phyloP scores from a whole-genome alignment of 345 rosid species.

The Lagerstroemia speciosa region DNA sequence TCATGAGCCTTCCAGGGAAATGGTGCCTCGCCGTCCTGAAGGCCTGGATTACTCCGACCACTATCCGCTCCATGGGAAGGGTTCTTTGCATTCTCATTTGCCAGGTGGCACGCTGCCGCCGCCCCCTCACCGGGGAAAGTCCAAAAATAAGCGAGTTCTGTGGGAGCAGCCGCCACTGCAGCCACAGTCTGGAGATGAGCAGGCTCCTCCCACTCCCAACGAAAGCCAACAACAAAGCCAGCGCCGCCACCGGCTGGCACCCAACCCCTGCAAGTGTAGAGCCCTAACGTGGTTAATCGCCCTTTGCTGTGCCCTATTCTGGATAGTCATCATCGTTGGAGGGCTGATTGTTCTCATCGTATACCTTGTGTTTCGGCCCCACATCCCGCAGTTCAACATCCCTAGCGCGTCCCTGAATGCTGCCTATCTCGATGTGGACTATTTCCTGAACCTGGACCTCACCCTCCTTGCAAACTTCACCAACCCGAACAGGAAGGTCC shows the following conservation, averaged over 20 bases:
- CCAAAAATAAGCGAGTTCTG: neutral
- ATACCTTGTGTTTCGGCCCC: conserved; percentile 73
- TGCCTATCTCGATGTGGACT: conserved; percentile 64
- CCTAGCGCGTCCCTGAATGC: conserved; percentile 59
- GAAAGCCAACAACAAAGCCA: no score
- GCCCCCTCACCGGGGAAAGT: neutral
- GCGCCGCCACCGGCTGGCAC: conserved; percentile 16
- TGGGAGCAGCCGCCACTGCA: conserved; percentile 4
- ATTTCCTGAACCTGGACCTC: conserved; percentile 60
- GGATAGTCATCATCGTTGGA: conserved; percentile 41
- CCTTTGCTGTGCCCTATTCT: conserved; percentile 51
- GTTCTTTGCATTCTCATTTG: neutral
- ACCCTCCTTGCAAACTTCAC: conserved; percentile 69
- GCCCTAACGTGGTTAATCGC: conserved; percentile 36
- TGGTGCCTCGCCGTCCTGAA: neutral
- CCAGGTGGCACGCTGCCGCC: neutral
- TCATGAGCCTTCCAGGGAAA: neutral
- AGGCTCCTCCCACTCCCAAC: no score
- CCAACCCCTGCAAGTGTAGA: conserved; percentile 23
- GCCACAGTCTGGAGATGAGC: neutral
- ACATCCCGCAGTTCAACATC: conserved; percentile 50
- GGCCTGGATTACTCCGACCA: neutral
- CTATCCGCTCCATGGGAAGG: conserved; percentile 10
- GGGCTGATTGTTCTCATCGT: conserved; percentile 62
- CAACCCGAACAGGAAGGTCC: conserved; percentile 71